A percentile compares a stretch with the other conserved stretches of the same genome.
These are phyloP conservation scores for Casuarina glauca DNA, from an alignment of 306 rosid species.

Conservation along the genomic window DNA sequence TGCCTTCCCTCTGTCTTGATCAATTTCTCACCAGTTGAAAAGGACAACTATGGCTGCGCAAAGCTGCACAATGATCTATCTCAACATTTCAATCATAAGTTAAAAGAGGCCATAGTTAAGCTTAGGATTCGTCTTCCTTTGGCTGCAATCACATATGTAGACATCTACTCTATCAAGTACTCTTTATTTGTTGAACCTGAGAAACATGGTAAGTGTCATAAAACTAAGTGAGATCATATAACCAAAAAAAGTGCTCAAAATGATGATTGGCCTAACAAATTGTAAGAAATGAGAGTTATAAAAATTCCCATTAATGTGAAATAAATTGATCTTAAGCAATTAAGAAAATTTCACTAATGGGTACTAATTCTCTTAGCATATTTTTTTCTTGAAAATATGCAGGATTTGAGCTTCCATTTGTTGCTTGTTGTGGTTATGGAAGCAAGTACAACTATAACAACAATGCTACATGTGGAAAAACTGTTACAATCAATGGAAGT, in stretches of 20 bases:
- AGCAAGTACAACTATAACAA: slow-evolving; percentile 36
- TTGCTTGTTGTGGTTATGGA: slow-evolving; percentile 58
- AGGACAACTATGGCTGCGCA: slow-evolving; percentile 53
- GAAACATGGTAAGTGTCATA: slow-evolving; percentile 37
- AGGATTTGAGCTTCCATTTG: slow-evolving; percentile 51
- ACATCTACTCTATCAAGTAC: slow-evolving; percentile 39
- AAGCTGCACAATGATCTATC: slow-evolving; percentile 50
- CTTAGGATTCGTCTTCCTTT: slow-evolving; percentile 46
- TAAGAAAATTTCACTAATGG: too few relatives aligned
- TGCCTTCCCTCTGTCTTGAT: slow-evolving; percentile 33
- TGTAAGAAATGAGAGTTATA: background rate
- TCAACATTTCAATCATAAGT: slow-evolving; percentile 45
- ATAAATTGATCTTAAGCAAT: too few relatives aligned
- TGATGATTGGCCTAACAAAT: too few relatives aligned
- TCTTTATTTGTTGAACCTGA: slow-evolving; percentile 34
- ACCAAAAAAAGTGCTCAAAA: too few relatives aligned
- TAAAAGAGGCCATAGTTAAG: slow-evolving; percentile 46
- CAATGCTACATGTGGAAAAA: background rate
- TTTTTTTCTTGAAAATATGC: background rate
- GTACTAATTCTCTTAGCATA: too few relatives aligned
- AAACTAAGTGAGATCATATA: too few relatives aligned
- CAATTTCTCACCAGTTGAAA: background rate
- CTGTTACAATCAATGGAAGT: background rate
- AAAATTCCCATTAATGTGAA: too few relatives aligned
- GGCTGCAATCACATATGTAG: slow-evolving; percentile 62